Conservation (phyloP, 2,329 filamentous ascomycete species). For the Dryadomyces sulphureus region DNA sequence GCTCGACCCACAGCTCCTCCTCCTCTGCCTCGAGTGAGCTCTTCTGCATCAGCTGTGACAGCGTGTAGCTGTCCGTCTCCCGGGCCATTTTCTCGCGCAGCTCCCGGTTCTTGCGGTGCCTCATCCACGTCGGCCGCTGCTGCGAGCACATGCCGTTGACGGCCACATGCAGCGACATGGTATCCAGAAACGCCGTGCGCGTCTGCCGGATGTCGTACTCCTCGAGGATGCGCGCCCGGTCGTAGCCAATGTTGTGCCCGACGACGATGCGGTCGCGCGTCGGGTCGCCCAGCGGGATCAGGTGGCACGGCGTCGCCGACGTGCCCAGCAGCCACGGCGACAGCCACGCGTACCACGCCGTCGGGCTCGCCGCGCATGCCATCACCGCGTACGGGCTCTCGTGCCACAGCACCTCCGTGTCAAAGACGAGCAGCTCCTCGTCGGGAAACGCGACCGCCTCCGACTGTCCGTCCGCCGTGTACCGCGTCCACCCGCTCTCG, state of each 20-base stretch:
- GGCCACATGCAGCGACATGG: conserved; percentile 95
- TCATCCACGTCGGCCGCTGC: conserved; percentile 95
- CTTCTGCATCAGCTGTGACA: conserved; percentile 56
- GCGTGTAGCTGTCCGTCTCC: conserved; percentile 54
- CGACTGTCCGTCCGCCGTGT: conserved; percentile 55
- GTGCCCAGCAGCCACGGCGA: conserved; percentile 90
- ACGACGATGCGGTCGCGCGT: conserved; percentile 62
- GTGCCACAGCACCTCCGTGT: conserved; percentile 95
- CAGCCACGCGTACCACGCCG: conserved; percentile 92
- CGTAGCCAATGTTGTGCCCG: conserved; percentile 92
- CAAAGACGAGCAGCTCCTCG: conserved; percentile 75
- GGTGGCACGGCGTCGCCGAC: conserved; percentile 54
- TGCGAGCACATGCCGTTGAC: conserved; percentile 98
- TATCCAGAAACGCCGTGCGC: conserved; percentile 79
- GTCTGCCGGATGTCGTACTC: conserved; percentile 79
- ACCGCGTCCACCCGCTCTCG: conserved; percentile 88
- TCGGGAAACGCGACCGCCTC: conserved; percentile 64
- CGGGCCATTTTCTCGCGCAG: conserved; percentile 63
- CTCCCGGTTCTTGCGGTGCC: conserved; percentile 81
- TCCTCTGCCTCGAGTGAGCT: conserved; percentile 63
- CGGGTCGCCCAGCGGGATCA: conserved; percentile 77
- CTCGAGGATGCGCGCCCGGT: conserved; percentile 73
- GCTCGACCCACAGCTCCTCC: conserved; percentile 89
- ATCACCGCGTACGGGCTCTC: conserved; percentile 86
- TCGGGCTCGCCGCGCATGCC: conserved; percentile 83